These are phyloP conservation scores for Neophaeococcomyces aloes DNA, from an alignment of 2,329 filamentous ascomycete genomes.

Conservation along the genomic window DNA sequence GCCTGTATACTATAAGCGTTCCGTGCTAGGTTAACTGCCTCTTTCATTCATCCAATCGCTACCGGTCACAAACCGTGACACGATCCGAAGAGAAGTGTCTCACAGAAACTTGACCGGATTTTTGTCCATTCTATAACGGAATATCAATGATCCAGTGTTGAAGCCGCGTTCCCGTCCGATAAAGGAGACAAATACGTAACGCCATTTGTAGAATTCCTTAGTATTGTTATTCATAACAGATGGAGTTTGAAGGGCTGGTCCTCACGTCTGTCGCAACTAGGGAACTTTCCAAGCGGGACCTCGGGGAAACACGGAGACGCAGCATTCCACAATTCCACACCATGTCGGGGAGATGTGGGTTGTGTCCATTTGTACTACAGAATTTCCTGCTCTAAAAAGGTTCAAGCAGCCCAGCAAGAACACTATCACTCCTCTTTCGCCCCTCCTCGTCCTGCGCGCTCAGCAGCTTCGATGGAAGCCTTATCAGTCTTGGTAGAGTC, in stretches of 20 bases:
- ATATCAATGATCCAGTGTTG: no score
- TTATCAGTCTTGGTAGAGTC: constrained; percentile 91
- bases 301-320: neutral
- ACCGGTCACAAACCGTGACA: no score
- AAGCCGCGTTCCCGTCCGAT: no score
- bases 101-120: neutral
- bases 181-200: no score
- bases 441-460: constrained; percentile 41
- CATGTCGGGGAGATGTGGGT: neutral
- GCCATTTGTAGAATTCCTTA: no score
- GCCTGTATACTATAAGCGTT: neutral
- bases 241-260: no score
- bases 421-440: constrained; percentile 39
- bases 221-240: no score
- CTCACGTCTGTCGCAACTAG: no score
- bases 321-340: neutral
- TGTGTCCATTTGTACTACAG: neutral
- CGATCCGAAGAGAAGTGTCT: neutral
- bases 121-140: neutral
- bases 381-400: neutral
- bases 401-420: neutral
- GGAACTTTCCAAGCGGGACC: neutral
- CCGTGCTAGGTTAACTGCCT: neutral
- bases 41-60: neutral
- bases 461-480: constrained; percentile 52